A percentile compares a stretch with the other conserved stretches of the same genome.
Conservation (phyloP, 495 filamentous ascomycete species). For the Penicillium bovifimosum region DNA sequence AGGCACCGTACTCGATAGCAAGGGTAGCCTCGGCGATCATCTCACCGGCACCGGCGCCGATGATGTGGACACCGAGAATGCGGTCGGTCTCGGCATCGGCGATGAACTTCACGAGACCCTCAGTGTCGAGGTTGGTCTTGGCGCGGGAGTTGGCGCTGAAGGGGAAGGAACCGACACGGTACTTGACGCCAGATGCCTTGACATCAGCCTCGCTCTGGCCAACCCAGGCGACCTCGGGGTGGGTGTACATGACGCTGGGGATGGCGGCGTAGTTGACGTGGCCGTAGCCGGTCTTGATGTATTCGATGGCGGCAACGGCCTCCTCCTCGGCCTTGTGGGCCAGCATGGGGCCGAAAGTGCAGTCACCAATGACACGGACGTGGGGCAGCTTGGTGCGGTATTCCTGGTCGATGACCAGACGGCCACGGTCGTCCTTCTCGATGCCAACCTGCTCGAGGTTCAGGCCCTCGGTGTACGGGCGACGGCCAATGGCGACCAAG, state of each 20-base stretch:
- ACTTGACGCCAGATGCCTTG: conserved; percentile 82
- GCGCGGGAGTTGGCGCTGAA: conserved; percentile 96
- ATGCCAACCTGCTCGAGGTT: conserved; percentile 91
- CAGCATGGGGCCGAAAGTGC: conserved; percentile 97
- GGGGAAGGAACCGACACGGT: conserved; percentile 88
- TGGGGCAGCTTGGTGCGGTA: conserved; percentile 96
- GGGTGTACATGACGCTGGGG: conserved; percentile 98
- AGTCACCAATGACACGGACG: conserved; percentile 94
- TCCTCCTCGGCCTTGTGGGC: conserved; percentile 99
- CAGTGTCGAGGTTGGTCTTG: conserved; percentile 97
- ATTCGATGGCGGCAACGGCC: conserved; percentile 88
- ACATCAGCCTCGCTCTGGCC: conserved; percentile 96
- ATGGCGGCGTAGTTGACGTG: conserved; percentile 99
- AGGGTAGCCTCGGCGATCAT: conserved; percentile 98
- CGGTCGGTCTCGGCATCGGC: conserved; percentile 95
- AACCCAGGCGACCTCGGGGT: conserved; percentile 98
- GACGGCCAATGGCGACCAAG: conserved; percentile 91
- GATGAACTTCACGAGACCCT: conserved; percentile 95
- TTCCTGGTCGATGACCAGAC: conserved; percentile 93
- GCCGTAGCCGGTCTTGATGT: conserved; percentile 93
- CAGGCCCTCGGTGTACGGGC: conserved; percentile 88
- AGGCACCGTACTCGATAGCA: conserved; percentile 93
- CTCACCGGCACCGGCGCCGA: conserved; percentile 93
- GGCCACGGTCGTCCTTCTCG: conserved; percentile 89
- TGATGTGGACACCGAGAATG: conserved; percentile 91